These are phyloP conservation scores for Rhizoctonia solani DNA, from an alignment of 1,284 basidiomycete genomes.

Conservation along the genomic window DNA sequence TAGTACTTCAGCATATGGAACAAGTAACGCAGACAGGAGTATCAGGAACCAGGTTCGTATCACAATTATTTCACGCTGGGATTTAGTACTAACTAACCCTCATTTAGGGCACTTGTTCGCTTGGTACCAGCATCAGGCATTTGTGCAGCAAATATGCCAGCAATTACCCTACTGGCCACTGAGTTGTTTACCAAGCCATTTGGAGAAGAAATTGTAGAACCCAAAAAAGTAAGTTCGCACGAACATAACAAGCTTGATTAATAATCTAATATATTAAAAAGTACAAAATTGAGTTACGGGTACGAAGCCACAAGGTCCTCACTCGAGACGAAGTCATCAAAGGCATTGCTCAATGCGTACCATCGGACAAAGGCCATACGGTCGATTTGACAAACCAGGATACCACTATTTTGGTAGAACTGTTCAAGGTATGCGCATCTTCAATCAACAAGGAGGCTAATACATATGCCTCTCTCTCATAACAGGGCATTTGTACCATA, in stretches of 20 bases:
- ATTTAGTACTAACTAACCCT: too few species aligned
- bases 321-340: conserved; percentile 62
- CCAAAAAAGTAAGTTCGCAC: conserved; percentile 49
- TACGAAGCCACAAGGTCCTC: conserved; percentile 72
- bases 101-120: conserved; percentile 67
- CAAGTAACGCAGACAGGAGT: conserved; percentile 65
- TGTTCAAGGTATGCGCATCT: conserved; percentile 67
- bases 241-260: not conserved
- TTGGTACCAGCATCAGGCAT: conserved; percentile 68
- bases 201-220: conserved; percentile 49
- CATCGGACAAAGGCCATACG: conserved; percentile 54
- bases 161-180: conserved; percentile 65
- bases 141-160: conserved; percentile 66
- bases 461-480: conserved; percentile 6
- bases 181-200: conserved; percentile 59
- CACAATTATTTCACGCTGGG: too few species aligned
- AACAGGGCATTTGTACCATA: conserved; percentile 70
- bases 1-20: conserved; percentile 66
- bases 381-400: conserved; percentile 70
- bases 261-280: conserved; percentile 42
- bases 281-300: conserved; percentile 78
- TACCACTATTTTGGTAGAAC: conserved; percentile 72
- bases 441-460: not conserved
- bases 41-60: conserved; percentile 63
- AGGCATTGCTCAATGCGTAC: conserved; percentile 68